Evolutionary conservation across 2,329 filamentous ascomycete genomes (phyloP).

Genomic region (Aureobasidium zeae): DNA sequence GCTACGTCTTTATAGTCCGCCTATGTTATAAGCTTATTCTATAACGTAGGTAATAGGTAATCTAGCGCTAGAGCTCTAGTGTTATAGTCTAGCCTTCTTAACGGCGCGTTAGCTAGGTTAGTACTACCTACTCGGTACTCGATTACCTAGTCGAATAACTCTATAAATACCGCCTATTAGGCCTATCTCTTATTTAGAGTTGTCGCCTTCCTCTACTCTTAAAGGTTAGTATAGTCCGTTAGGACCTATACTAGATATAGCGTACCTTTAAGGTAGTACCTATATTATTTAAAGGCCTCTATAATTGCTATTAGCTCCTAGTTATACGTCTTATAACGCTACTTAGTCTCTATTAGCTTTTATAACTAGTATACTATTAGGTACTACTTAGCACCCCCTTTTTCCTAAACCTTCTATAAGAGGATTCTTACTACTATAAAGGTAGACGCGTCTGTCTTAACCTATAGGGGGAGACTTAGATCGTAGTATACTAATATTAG

Average conservation of each 20-base stretch:
- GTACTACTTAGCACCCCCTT: background rate
- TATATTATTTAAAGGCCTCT: conserved; percentile 15
- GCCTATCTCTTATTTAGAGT: conserved; percentile 12
- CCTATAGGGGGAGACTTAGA: background rate
- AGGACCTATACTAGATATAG: background rate
- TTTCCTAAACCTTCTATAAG: conserved; percentile 3
- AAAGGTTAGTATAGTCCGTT: conserved; percentile 16
- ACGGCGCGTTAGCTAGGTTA: conserved; percentile 13
- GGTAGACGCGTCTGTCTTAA: conserved; percentile 10
- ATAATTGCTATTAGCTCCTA: conserved; percentile 18
- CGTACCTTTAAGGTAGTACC: conserved; percentile 13
- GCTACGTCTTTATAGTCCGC: background rate
- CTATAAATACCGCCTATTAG: conserved; percentile 13
- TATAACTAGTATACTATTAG: conserved; percentile 9
- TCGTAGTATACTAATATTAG: conserved; percentile 15
- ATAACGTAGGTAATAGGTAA: too few species aligned
- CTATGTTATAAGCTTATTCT: too few species aligned
- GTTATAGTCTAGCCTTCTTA: conserved; percentile 9
- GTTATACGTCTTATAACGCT: conserved; percentile 16
- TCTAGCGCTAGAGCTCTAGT: background rate
- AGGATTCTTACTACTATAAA: conserved; percentile 13
- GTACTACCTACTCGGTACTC: conserved; percentile 1
- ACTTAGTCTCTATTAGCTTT: conserved; percentile 11
- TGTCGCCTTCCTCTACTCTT: background rate
- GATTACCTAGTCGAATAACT: conserved; percentile 16